Evolutionary conservation across 2,329 filamentous ascomycete species (phyloP), one percentile per base, ranked within the genome.

Genomic region (Westerdykella ornata): DNA sequence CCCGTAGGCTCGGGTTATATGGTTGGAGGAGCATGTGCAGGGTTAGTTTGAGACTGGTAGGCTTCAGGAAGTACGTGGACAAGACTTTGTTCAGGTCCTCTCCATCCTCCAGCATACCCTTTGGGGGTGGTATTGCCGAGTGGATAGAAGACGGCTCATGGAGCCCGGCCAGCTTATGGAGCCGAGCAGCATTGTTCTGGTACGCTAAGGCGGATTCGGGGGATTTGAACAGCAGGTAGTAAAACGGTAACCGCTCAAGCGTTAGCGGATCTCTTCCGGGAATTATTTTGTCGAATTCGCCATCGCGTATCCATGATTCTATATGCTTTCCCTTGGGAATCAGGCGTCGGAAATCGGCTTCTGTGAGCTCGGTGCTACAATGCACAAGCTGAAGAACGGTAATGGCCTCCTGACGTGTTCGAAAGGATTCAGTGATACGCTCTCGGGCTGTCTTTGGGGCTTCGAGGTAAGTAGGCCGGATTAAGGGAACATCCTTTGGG

Each of bases 261-360:
- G 81, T 85, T 42, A 71, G 60, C 3, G 76, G 72, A 56, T 85
- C 73, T 46, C 82, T 80, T 35, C 74, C 76, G 46, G 84, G 84
- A 17, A 85, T 74, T 30, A 84, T 70, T 63, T 79, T 77, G 30
- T 72, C 66, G 43, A 87, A 79, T 19, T 78, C 78, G 41, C 72
- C 73, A 8, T 67, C 58, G 14, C 62, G 54, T 14, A 76, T 72
- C 84, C 85, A 88, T 31, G 75, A 75, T 46, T 83, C 78, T 26
- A 89, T 75, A 51, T 85, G 79, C 40, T 71, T 65, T 35, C 79
- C 78, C 53, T 74, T 76, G 1, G 75, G 75, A 4, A 79, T 73
- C 14, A 88, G 65, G 41, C 84, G 80, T 48, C 78, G 74, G 64
- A 90, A 89, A 66, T 90, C 85, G 49, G 75, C 76, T 52, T 82